A percentile compares a stretch with the other conserved stretches of the same genome.
phyloP scores from a whole-genome alignment of 2,329 filamentous ascomycete genomes.

The Aspergillus sp. region DNA sequence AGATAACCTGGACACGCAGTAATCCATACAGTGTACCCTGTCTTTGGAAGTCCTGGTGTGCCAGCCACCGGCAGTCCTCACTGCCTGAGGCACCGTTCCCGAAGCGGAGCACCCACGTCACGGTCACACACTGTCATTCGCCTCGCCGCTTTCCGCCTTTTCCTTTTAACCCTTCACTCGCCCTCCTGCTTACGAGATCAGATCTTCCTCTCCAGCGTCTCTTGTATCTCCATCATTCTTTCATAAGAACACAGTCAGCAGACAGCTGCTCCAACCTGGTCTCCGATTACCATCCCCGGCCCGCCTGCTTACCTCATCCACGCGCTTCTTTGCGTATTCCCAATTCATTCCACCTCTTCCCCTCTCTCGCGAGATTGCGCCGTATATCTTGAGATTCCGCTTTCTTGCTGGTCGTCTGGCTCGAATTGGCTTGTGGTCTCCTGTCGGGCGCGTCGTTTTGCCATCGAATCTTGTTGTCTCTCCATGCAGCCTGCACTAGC shows the following conservation, averaged over 20 bases:
- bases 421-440: conserved; percentile 18
- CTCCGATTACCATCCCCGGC: conserved; percentile 5
- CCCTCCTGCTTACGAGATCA: conserved; percentile 28
- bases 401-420: conserved; percentile 1
- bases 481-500: conserved; percentile 49
- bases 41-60: not conserved
- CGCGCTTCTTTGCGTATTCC: conserved; percentile 26
- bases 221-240: conserved; percentile 11
- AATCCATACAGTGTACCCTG: no score
- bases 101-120: not conserved
- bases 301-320: conserved; percentile 39
- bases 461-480: conserved; percentile 14
- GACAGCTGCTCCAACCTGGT: conserved; percentile 18
- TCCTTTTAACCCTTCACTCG: conserved; percentile 4
- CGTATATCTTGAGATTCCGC: conserved; percentile 1
- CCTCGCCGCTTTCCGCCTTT: not conserved
- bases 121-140: not conserved
- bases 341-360: conserved; percentile 18
- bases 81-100: not conserved
- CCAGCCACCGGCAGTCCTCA: not conserved
- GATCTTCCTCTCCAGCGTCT: conserved; percentile 1
- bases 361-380: conserved; percentile 12
- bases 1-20: no score
- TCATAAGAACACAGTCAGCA: conserved; percentile 12
- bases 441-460: conserved; percentile 19